Conservation (phyloP, 2,329 filamentous ascomycete species). For the Fusarium ambrosium region DNA sequence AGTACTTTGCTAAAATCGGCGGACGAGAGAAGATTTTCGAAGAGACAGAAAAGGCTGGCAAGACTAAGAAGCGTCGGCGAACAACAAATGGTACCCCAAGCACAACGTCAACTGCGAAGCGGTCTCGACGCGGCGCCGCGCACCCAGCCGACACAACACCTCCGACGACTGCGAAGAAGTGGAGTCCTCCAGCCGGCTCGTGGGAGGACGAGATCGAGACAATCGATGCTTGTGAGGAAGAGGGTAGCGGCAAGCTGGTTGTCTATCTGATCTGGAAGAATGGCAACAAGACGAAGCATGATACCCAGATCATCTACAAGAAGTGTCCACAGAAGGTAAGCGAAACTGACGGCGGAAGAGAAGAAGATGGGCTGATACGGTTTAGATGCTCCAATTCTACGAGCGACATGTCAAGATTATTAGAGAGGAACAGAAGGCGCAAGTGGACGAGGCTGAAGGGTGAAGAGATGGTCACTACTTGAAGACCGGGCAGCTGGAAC, state of each 20-base stretch:
- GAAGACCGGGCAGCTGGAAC: neutral
- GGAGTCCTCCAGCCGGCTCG: conserved; percentile 77
- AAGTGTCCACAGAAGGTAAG: conserved; percentile 83
- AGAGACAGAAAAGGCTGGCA: conserved; percentile 63
- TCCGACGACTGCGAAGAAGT: conserved; percentile 62
- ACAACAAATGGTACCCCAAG: conserved; percentile 56
- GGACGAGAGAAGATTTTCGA: conserved; percentile 70
- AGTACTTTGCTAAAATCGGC: conserved; percentile 74
- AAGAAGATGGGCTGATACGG: conserved; percentile 11
- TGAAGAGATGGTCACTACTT: neutral
- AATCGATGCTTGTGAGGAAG: conserved; percentile 81
- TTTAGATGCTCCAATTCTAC: conserved; percentile 71
- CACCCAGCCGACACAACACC: conserved; percentile 65
- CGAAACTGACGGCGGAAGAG: neutral
- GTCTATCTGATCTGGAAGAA: conserved; percentile 83
- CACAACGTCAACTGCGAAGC: conserved; percentile 56
- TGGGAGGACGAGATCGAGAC: conserved; percentile 82
- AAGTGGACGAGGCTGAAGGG: conserved; percentile 29
- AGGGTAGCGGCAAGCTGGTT: conserved; percentile 68
- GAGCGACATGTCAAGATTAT: conserved; percentile 70
- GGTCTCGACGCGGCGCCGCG: conserved; percentile 61
- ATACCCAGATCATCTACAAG: conserved; percentile 75
- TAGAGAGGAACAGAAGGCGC: conserved; percentile 51
- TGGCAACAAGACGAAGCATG: conserved; percentile 80
- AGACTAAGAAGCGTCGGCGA: conserved; percentile 71